Base-by-base conservation (phyloP, 2,329 filamentous ascomycete species). In the Fusarium mangiferae region DNA sequence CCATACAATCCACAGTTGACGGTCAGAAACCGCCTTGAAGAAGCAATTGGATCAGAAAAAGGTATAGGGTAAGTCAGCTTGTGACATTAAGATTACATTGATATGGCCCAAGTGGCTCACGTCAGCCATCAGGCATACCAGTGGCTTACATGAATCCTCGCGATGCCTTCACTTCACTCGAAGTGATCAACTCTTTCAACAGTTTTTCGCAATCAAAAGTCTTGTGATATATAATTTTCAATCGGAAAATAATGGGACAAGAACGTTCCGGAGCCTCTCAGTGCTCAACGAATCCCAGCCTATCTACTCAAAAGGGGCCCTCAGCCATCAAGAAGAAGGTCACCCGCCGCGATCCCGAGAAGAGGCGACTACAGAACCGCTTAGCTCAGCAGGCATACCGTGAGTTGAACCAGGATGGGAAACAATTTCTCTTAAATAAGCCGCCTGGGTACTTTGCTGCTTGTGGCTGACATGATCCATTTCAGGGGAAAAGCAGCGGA, bases 311-410 rank as follows among this genome's bases (percentile, higher is more conserved):
- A 35, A 64, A 45, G 39, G 66, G 59, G 38, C 44, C 55, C 30
- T 26, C 56, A 41, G 35, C 35, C 12, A 56, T 42, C 7, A 75
- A 65, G 64, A 75, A 68, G 33, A 70, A 70, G 48, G 62, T 55
- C 13, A 63, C 67, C 12, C 73, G 76, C 22, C 76, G 76, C 18
- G 75, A 78, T 49, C 77, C 75, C 6, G 78, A 75, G 45, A 79
- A 78, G 41, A 66, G 78, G 54, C 72, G 77, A 5, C 36, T 75
- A 56, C 78, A 80, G 57, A 80, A 80, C 35, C 78, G 77, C 22
- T 60, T 73, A 54, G 78, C 78, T 8, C 78, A 95, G 83, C 91
- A 95, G 75, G 82, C 84, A 11, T 83, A 80, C 62, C 83, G 86
- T 86, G 71, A 80, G 84, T 82, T 22, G 33, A 17, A 4, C 7